phyloP scores from a whole-genome alignment of 768 basidiomycete genomes.

The Suillus alpinus region DNA sequence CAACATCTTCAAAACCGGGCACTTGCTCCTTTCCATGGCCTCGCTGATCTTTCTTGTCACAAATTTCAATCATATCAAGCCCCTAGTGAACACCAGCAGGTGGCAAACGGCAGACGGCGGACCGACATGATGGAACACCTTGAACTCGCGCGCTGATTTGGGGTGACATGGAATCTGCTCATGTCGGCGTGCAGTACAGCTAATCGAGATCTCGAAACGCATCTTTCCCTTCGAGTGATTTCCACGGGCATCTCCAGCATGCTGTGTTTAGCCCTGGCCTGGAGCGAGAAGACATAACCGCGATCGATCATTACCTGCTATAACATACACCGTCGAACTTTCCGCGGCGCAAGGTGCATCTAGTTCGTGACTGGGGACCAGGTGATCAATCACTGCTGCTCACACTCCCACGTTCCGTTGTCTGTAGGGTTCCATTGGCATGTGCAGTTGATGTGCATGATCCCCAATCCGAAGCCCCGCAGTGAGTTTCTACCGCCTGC shows the following conservation, averaged over 20 bases:
- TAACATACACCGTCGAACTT: background rate
- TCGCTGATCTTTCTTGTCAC: slow-evolving; percentile 20
- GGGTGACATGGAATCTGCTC: background rate
- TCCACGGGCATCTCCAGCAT: background rate
- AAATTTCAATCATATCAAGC: background rate
- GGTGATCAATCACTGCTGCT: background rate
- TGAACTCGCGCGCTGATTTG: background rate
- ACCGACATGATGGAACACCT: background rate
- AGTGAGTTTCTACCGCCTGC: background rate
- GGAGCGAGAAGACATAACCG: background rate
- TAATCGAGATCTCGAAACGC: background rate
- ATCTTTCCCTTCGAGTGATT: background rate
- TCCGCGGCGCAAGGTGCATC: background rate
- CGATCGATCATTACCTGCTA: background rate
- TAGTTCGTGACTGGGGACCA: background rate
- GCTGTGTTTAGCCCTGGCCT: background rate
- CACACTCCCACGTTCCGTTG: background rate
- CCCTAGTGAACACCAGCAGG: too few species aligned
- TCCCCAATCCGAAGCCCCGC: too few species aligned
- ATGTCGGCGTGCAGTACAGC: background rate
- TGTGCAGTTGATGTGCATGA: too few species aligned
- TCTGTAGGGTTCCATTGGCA: background rate
- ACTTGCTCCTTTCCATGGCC: slow-evolving; percentile 49
- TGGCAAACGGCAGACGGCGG: background rate
- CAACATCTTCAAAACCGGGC: slow-evolving; percentile 78